Conservation (phyloP, 108 stramenopile genomes). For the Mayamaea pseudoterrestris region DNA sequence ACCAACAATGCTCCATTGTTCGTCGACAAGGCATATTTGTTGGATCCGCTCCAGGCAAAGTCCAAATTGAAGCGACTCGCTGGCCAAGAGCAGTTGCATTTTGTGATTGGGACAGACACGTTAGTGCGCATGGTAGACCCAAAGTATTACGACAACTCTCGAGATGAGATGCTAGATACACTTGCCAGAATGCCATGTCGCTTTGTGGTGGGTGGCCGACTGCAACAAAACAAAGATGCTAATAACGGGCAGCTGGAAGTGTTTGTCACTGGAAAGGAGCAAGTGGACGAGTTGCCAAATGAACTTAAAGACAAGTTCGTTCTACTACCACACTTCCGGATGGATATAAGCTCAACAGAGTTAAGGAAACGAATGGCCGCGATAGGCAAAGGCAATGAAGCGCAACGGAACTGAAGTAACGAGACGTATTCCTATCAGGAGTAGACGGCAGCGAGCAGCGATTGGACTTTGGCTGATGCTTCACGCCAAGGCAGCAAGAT, state of each 20-base stretch:
- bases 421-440: too few relatives aligned
- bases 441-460: too few relatives aligned
- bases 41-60: conserved; percentile 12
- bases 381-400: too few relatives aligned
- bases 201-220: conserved; percentile 70
- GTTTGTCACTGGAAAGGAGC: conserved; percentile 61
- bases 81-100: conserved; percentile 22
- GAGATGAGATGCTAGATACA: conserved; percentile 39
- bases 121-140: conserved; percentile 73
- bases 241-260: conserved; percentile 1
- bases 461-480: too few relatives aligned
- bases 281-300: conserved; percentile 34
- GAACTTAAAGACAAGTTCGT: conserved; percentile 53
- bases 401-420: too few relatives aligned
- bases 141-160: conserved; percentile 70
- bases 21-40: conserved; percentile 33
- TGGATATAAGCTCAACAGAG: conserved; percentile 70
- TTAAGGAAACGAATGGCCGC: too few relatives aligned
- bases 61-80: neutral
- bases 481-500: too few relatives aligned
- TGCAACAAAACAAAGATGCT: conserved; percentile 26
- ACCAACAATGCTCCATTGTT: conserved; percentile 75
- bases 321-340: conserved; percentile 53
- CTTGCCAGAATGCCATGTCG: conserved; percentile 34
- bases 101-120: conserved; percentile 85